Percentiles rank a stretch among this genome's conserved stretches.
These are phyloP conservation scores for Lactarius sp. DNA, from an alignment of 768 basidiomycete species.

Conservation along the genomic window DNA sequence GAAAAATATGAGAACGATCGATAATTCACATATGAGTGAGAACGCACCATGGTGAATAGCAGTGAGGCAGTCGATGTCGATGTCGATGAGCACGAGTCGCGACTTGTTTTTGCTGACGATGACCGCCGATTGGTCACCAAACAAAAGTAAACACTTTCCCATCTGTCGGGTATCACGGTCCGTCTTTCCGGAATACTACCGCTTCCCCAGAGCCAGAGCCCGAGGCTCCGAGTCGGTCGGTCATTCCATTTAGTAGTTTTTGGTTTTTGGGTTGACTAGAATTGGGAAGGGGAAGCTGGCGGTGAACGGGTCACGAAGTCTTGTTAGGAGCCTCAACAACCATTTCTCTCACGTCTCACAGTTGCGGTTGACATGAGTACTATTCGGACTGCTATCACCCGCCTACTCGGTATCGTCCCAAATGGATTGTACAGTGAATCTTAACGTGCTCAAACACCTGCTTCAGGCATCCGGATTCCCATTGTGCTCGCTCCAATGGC, in stretches of 20 bases:
- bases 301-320: too few species aligned
- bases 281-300: too few species aligned
- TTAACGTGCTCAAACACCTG: not conserved
- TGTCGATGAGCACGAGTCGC: conserved; percentile 27
- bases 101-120: not conserved
- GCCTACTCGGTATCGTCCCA: conserved; percentile 42
- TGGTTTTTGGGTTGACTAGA: too few species aligned
- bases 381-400: conserved; percentile 43
- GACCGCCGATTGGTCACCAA: not conserved
- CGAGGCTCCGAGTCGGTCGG: too few species aligned
- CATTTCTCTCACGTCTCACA: not conserved
- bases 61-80: conserved; percentile 16
- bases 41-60: conserved; percentile 25
- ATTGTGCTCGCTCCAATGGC: conserved; percentile 69
- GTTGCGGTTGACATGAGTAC: conserved; percentile 18
- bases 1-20: conserved; percentile 2
- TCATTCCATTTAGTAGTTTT: too few species aligned
- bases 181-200: not conserved
- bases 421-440: not conserved
- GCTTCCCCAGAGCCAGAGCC: too few species aligned
- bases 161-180: too few species aligned
- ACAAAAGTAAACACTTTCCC: conserved; percentile 4
- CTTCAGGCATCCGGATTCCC: conserved; percentile 51
- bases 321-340: too few species aligned
- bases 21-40: not conserved